Evolutionary conservation across 2,329 filamentous ascomycete genomes (phyloP).

Genomic region (Aciculosporium take): DNA sequence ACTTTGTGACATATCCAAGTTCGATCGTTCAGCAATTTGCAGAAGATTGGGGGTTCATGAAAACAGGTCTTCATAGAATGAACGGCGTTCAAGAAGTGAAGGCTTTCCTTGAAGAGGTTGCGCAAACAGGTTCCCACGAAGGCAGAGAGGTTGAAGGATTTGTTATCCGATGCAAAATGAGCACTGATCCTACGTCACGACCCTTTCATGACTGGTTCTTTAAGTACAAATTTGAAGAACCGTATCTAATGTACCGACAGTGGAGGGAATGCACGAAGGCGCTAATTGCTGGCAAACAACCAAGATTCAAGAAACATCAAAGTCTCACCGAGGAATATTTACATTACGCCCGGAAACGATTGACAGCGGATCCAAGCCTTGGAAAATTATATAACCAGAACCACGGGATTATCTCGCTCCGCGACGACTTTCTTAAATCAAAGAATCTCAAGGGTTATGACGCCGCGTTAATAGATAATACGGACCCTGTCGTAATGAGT

Average conservation of each 20-base stretch:
- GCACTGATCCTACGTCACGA: conserved; percentile 30
- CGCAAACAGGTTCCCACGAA: conserved; percentile 77
- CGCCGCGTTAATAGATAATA: conserved; percentile 61
- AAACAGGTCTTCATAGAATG: conserved; percentile 67
- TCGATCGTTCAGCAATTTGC: conserved; percentile 79
- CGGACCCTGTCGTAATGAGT: conserved; percentile 28
- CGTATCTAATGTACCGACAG: conserved; percentile 96
- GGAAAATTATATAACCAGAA: conserved; percentile 66
- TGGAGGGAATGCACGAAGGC: conserved; percentile 96
- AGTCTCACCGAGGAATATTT: conserved; percentile 88
- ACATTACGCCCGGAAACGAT: conserved; percentile 58
- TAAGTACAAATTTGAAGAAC: conserved; percentile 99
- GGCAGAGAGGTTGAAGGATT: conserved; percentile 94
- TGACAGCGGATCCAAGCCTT: conserved; percentile 54
- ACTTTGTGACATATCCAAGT: conserved; percentile 78
- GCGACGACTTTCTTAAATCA: conserved; percentile 73
- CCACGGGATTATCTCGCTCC: conserved; percentile 85
- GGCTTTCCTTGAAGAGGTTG: conserved; percentile 67
- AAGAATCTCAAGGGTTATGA: conserved; percentile 80
- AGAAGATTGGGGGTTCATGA: conserved; percentile 83
- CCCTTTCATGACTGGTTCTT: conserved; percentile 94
- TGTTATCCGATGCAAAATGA: conserved; percentile 75
- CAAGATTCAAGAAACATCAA: conserved; percentile 72
- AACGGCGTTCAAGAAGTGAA: conserved; percentile 62
- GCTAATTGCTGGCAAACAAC: conserved; percentile 59